These are phyloP conservation scores for Quercus berberidifolia DNA, from an alignment of 306 rosid genomes.

Conservation along the genomic window DNA sequence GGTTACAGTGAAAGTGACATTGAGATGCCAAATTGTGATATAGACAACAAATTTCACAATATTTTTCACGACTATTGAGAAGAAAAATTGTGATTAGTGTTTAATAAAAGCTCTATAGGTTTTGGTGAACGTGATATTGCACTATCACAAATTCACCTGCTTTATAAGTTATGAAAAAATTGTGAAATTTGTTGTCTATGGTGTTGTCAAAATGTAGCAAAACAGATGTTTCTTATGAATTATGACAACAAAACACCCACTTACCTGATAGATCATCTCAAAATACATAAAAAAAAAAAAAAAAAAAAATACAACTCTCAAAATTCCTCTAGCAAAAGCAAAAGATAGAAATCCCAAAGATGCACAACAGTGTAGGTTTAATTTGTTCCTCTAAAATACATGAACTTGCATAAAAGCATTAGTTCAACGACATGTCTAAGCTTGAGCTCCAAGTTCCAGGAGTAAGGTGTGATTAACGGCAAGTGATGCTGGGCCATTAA, in stretches of 20 bases:
- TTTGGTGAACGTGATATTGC: no score
- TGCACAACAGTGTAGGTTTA: constrained; percentile 7
- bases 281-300: not conserved
- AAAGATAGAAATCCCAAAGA: constrained; percentile 16
- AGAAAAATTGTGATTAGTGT: no score
- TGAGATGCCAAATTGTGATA: no score
- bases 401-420: constrained; percentile 13
- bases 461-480: constrained; percentile 75
- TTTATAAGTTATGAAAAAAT: no score
- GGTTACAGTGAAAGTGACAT: no score
- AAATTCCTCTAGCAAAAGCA: not conserved
- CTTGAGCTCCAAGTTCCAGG: constrained; percentile 68
- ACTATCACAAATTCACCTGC: no score
- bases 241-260: not conserved
- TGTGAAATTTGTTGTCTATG: no score
- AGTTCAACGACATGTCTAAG: constrained; percentile 18
- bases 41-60: no score
- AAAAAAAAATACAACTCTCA: not conserved
- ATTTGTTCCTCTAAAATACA: not conserved
- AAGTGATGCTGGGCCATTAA: constrained; percentile 70
- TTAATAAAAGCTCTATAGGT: no score
- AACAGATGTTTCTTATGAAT: not conserved
- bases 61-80: no score
- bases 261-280: not conserved
- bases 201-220: not conserved